phyloP scores from a whole-genome alignment of 2,329 filamentous ascomycete species.

The Phyllosticta ampelicida region DNA sequence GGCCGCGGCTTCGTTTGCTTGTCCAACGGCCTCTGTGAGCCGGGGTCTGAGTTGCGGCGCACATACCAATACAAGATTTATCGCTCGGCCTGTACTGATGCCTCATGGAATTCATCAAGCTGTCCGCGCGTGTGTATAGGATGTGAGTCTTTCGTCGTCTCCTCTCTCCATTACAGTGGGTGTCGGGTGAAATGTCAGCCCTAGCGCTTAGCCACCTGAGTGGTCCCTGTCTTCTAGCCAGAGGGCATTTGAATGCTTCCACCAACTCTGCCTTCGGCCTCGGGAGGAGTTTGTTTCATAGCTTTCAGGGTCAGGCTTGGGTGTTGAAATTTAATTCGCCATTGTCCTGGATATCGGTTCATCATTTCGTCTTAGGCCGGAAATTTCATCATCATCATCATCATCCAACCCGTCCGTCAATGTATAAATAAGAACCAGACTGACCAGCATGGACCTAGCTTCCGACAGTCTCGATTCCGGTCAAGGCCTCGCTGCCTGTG shows the following conservation, averaged over 20 bases:
- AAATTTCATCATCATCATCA: too few species aligned
- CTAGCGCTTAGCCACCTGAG: too few species aligned
- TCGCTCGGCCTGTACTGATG: slow-evolving; percentile 17
- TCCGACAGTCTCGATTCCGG: slow-evolving; percentile 13
- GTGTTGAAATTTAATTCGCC: too few species aligned
- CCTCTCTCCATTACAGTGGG: background rate
- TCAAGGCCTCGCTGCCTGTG: slow-evolving; percentile 15
- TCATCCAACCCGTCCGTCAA: background rate
- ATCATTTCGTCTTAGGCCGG: too few species aligned
- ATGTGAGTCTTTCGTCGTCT: slow-evolving; percentile 12
- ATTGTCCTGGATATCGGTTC: too few species aligned
- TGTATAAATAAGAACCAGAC: background rate
- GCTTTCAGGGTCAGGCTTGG: too few species aligned
- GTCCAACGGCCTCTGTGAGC: slow-evolving; percentile 16
- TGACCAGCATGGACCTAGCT: slow-evolving; percentile 8
- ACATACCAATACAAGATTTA: slow-evolving; percentile 16
- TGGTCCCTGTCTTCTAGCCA: too few species aligned
- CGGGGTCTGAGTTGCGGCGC: slow-evolving; percentile 12
- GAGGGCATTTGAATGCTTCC: too few species aligned
- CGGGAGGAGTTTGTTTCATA: too few species aligned
- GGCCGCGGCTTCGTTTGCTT: slow-evolving; percentile 17
- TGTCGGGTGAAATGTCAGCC: background rate
- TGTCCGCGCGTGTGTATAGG: slow-evolving; percentile 15
- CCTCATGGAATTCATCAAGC: slow-evolving; percentile 15
- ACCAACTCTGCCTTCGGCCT: too few species aligned